Percentiles rank a stretch among this genome's conserved stretches.
These are phyloP conservation scores for Saccharomycopsis sp. DNA, from an alignment of 805 yeast genomes.

Conservation along the genomic window DNA sequence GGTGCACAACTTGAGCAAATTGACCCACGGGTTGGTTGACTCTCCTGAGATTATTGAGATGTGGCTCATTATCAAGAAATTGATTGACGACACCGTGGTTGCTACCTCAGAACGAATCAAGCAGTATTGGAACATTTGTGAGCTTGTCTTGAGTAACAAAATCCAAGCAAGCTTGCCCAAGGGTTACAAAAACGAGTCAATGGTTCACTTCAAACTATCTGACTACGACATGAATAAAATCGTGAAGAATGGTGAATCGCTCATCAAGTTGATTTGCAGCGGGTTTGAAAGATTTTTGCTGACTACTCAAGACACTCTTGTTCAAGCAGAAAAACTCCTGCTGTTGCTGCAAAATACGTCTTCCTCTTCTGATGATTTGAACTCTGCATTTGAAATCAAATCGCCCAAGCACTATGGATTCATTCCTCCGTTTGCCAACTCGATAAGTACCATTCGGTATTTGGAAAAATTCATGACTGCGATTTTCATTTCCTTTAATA, in stretches of 20 bases:
- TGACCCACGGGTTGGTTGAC: conserved; percentile 34
- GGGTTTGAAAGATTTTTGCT: conserved; percentile 28
- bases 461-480: conserved; percentile 38
- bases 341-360: conserved; percentile 9
- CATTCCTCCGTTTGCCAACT: conserved; percentile 56
- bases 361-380: not conserved
- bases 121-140: conserved; percentile 46
- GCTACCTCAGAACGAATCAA: conserved; percentile 33
- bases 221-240: conserved; percentile 35
- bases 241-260: conserved; percentile 31
- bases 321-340: conserved; percentile 1
- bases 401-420: conserved; percentile 38
- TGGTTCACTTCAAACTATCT: conserved; percentile 34
- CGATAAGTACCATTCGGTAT: conserved; percentile 48
- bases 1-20: conserved; percentile 12
- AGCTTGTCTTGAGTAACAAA: conserved; percentile 42
- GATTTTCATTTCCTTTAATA: conserved; percentile 34
- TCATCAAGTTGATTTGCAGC: conserved; percentile 30
- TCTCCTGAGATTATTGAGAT: conserved; percentile 47
- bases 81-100: conserved; percentile 33
- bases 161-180: conserved; percentile 34
- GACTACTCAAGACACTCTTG: conserved; percentile 26
- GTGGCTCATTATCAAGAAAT: conserved; percentile 44
- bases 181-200: conserved; percentile 33
- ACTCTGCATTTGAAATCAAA: conserved; percentile 24